Percentiles rank a stretch among this genome's conserved stretches.
These are phyloP conservation scores for Peltaster fructicola DNA, from an alignment of 2,329 filamentous ascomycete species.

Conservation along the genomic window DNA sequence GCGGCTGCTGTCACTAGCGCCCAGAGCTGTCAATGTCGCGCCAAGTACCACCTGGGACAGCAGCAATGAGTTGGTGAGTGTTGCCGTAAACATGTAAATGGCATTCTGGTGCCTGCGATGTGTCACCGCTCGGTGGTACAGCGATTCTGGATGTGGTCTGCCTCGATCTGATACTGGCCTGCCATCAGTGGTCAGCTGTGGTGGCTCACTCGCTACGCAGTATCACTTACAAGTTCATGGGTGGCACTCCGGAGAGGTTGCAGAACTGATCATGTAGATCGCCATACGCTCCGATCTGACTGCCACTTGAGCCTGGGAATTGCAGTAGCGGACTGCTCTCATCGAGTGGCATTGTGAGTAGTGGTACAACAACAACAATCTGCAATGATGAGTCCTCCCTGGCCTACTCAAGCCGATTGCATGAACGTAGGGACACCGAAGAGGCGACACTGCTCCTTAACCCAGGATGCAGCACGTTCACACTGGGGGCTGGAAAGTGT, in stretches of 20 bases:
- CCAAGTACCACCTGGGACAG: conserved; percentile 24
- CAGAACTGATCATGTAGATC: conserved; percentile 21
- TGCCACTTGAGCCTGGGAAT: conserved; percentile 9
- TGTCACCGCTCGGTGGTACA: conserved; percentile 20
- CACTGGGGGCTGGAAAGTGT: too few species aligned
- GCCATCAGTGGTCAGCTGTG: too few species aligned
- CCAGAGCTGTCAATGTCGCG: conserved; percentile 23
- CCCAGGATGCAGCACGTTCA: too few species aligned
- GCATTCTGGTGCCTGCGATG: conserved; percentile 16
- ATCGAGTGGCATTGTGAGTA: too few species aligned
- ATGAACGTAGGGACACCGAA: too few species aligned
- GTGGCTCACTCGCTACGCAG: too few species aligned
- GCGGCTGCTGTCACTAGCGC: conserved; percentile 18
- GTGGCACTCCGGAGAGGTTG: conserved; percentile 19
- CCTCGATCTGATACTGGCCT: conserved; percentile 9
- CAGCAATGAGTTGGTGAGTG: conserved; percentile 21
- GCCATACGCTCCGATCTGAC: conserved; percentile 2
- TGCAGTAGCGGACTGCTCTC: conserved; percentile 14
- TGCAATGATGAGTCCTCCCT: too few species aligned
- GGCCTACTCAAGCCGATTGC: too few species aligned
- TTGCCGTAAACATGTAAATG: conserved; percentile 21
- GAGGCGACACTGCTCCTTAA: too few species aligned
- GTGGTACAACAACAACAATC: too few species aligned
- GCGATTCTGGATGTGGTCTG: conserved; percentile 14
- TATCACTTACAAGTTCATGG: too few species aligned